Conservation (phyloP, 2,329 filamentous ascomycete genomes). For the Colletotrichum salicis region DNA sequence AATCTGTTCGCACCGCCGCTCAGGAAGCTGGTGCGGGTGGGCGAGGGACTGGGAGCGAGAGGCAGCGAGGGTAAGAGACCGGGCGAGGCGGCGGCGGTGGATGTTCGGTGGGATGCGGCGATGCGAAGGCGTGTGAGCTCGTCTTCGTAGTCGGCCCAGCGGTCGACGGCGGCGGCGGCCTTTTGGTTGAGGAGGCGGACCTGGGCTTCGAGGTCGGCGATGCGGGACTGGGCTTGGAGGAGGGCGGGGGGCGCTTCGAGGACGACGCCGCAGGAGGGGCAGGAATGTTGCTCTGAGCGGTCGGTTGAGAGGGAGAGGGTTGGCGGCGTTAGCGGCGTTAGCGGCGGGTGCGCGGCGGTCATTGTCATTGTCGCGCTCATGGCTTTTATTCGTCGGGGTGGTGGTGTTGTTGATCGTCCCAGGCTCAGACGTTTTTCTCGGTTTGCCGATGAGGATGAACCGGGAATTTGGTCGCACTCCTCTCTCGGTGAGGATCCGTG, state of each 20-base stretch:
- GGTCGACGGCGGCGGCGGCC: conserved; percentile 71
- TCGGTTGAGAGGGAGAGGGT: conserved; percentile 36
- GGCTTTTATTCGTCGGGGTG: conserved; percentile 5
- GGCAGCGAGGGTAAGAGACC: conserved; percentile 39
- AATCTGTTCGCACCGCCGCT: conserved; percentile 55
- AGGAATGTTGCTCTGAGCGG: conserved; percentile 48
- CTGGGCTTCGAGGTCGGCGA: conserved; percentile 77
- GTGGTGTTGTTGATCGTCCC: too few species aligned
- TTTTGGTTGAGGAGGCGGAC: conserved; percentile 77
- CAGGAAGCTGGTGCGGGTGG: conserved; percentile 57
- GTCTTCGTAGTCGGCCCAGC: conserved; percentile 83
- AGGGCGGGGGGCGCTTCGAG: conserved; percentile 56
- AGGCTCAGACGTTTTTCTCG: neutral
- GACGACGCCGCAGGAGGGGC: conserved; percentile 61
- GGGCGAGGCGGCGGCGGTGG: conserved; percentile 34
- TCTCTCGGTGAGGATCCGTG: neutral
- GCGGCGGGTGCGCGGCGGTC: conserved; percentile 33
- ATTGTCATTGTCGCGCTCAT: conserved; percentile 38
- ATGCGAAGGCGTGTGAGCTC: conserved; percentile 71
- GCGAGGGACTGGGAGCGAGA: conserved; percentile 40
- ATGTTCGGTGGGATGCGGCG: conserved; percentile 39
- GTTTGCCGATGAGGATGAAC: neutral
- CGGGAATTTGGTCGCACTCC: neutral
- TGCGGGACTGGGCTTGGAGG: conserved; percentile 66
- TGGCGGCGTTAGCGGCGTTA: conserved; percentile 28